A percentile compares a stretch with the other conserved stretches of the same genome.
Conservation (phyloP, 176 grass and related monocot species). For the Typha latifolia region DNA sequence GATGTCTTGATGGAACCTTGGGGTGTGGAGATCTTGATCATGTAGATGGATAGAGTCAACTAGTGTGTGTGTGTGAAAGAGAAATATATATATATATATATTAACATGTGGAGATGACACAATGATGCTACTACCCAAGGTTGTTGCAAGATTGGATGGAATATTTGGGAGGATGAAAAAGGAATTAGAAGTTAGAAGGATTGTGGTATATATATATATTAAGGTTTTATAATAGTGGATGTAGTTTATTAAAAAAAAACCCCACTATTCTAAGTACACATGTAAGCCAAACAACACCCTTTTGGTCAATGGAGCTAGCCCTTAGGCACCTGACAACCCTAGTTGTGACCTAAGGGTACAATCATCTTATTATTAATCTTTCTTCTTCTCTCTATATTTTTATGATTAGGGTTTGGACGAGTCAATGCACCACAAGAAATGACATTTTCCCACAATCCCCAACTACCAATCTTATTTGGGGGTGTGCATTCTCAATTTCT, state of each 20-base stretch:
- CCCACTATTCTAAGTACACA: constrained; percentile 1
- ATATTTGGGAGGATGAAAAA: constrained; percentile 71
- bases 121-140: constrained; percentile 45
- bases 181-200: constrained; percentile 38
- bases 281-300: constrained; percentile 4
- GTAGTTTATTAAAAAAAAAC: background rate
- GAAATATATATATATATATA: constrained; percentile 7
- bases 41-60: constrained; percentile 36
- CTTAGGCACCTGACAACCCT: constrained; percentile 24
- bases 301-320: constrained; percentile 31
- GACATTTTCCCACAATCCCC: background rate
- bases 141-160: constrained; percentile 62
- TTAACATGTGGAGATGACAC: constrained; percentile 56
- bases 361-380: background rate
- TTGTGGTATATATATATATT: background rate
- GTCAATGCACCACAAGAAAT: background rate
- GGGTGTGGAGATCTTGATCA: constrained; percentile 39
- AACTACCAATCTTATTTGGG: background rate
- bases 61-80: constrained; percentile 10
- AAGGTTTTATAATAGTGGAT: background rate
- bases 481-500: background rate
- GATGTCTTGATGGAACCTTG: constrained; percentile 35
- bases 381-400: background rate
- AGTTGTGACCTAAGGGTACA: background rate
- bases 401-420: background rate